Conservation (phyloP, 768 basidiomycete species). For the Tulasnella sp. region DNA sequence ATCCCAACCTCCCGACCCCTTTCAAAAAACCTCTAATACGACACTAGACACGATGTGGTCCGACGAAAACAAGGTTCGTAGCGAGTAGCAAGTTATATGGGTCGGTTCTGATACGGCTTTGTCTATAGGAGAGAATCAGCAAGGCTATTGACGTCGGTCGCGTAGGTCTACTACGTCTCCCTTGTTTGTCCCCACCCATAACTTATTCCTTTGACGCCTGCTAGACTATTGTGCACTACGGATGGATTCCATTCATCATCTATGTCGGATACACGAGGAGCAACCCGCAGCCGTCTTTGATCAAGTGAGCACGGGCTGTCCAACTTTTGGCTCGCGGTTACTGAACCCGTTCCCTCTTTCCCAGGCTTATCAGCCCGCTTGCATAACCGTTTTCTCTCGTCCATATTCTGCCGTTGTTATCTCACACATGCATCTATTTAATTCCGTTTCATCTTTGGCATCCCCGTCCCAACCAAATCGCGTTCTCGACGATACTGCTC, state of each 20-base stretch:
- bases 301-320: slow-evolving; percentile 65
- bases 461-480: neutral
- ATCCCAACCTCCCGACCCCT: neutral
- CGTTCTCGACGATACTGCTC: neutral
- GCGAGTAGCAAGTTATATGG: neutral
- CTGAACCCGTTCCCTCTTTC: slow-evolving; percentile 14
- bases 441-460: neutral
- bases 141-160: slow-evolving; percentile 78
- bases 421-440: slow-evolving; percentile 23
- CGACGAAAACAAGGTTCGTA: slow-evolving; percentile 78
- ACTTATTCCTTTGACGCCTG: neutral
- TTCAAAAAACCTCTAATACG: slow-evolving; percentile 10
- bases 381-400: slow-evolving; percentile 52
- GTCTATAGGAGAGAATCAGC: slow-evolving; percentile 68
- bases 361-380: slow-evolving; percentile 88
- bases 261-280: slow-evolving; percentile 91
- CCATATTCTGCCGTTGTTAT: neutral
- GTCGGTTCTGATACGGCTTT: neutral
- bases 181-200: neutral
- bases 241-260: slow-evolving; percentile 95
- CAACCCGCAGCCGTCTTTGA: slow-evolving; percentile 90
- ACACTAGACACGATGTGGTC: slow-evolving; percentile 60
- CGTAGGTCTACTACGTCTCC: slow-evolving; percentile 43
- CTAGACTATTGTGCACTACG: slow-evolving; percentile 87
- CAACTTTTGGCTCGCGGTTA: neutral